phyloP scores from a whole-genome alignment of 2,329 filamentous ascomycete species.

The Aspergillus novoparasiticus region DNA sequence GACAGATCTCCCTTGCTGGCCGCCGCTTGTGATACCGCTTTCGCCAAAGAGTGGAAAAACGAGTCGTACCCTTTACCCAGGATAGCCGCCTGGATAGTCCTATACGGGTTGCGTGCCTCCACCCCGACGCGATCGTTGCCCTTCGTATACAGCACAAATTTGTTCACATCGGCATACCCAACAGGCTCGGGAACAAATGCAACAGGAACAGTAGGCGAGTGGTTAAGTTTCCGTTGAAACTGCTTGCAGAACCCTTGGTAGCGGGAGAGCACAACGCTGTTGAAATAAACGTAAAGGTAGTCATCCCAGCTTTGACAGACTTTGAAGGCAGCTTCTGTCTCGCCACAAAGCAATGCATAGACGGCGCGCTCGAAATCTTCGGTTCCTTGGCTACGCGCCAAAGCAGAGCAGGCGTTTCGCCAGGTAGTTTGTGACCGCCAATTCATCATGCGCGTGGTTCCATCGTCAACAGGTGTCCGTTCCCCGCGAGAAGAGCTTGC shows the following conservation, averaged over 20 bases:
- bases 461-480: conserved; percentile 37
- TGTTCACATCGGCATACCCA: conserved; percentile 39
- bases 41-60: conserved; percentile 45
- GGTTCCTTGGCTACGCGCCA: conserved; percentile 64
- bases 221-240: conserved; percentile 50
- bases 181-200: conserved; percentile 60
- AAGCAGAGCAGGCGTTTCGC: conserved; percentile 41
- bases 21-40: conserved; percentile 42
- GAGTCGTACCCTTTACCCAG: conserved; percentile 44
- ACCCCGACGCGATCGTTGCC: conserved; percentile 38
- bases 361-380: conserved; percentile 85
- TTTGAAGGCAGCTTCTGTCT: conserved; percentile 74
- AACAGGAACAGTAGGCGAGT: conserved; percentile 57
- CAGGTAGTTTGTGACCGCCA: conserved; percentile 41
- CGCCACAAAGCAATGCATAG: conserved; percentile 86
- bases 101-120: conserved; percentile 48
- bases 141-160: conserved; percentile 40
- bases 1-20: conserved; percentile 28
- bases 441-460: conserved; percentile 46
- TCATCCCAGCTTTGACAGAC: conserved; percentile 84
- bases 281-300: conserved; percentile 83
- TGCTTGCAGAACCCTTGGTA: conserved; percentile 69
- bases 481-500: conserved; percentile 26
- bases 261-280: conserved; percentile 76
- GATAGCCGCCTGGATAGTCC: conserved; percentile 48